Evolutionary conservation across 176 grass and related monocot genomes (phyloP).

Genomic region (Poa annua): DNA sequence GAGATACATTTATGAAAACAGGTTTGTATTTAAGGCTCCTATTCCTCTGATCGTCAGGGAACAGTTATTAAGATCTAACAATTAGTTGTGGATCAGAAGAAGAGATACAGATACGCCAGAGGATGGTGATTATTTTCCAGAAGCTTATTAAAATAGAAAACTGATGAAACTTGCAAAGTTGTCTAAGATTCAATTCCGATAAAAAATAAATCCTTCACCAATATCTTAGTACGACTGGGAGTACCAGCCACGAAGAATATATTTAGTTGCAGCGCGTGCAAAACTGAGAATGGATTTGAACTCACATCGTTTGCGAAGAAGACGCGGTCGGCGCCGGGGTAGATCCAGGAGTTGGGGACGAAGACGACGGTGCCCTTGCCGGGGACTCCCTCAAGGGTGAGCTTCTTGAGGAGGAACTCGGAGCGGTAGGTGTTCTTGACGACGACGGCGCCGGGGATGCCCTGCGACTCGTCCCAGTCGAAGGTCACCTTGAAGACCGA

Average conservation of each 20-base stretch:
- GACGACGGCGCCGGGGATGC: conserved; percentile 81
- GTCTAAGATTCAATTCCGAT: background rate
- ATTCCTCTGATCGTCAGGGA: background rate
- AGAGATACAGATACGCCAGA: background rate
- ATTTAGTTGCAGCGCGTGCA: background rate
- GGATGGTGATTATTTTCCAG: background rate
- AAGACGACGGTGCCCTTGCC: conserved; percentile 70
- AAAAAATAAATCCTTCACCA: no score
- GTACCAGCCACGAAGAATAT: background rate
- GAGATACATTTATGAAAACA: no score
- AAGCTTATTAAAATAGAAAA: background rate
- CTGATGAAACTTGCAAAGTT: conserved; percentile 5
- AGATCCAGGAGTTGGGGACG: conserved; percentile 90
- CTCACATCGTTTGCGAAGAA: conserved; percentile 89
- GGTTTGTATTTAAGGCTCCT: background rate
- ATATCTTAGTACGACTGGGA: no score
- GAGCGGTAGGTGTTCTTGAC: conserved; percentile 61
- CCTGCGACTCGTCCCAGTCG: conserved; percentile 70
- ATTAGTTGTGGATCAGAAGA: conserved; percentile 24
- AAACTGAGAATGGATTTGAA: background rate
- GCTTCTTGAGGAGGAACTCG: conserved; percentile 72
- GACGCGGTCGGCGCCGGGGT: conserved; percentile 58
- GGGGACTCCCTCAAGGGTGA: conserved; percentile 71
- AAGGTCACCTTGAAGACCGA: conserved; percentile 61
- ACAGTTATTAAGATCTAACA: background rate